These are phyloP conservation scores for Cryptosporidium viatorum DNA, from an alignment of 169 alveolate species.

Conservation along the genomic window DNA sequence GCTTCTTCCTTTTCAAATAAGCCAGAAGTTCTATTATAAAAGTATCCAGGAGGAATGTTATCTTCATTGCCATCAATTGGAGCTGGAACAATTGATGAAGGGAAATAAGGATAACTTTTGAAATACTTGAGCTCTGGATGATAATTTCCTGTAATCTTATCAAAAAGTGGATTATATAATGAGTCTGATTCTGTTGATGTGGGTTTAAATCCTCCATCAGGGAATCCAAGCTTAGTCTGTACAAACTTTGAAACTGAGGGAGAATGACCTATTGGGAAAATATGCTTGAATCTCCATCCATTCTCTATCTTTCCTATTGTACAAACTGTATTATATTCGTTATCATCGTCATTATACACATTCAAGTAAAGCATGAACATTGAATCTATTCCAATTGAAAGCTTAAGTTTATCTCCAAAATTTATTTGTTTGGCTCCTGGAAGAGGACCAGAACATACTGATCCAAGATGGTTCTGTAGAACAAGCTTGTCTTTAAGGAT, in stretches of 20 bases:
- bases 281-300: constrained; percentile 17
- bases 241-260: background rate
- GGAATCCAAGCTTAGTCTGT: background rate
- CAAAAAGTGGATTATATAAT: background rate
- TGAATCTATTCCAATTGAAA: constrained; percentile 16
- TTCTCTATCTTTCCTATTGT: background rate
- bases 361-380: background rate
- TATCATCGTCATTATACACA: background rate
- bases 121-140: constrained; percentile 18
- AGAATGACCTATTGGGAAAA: constrained; percentile 5
- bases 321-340: constrained; percentile 7
- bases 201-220: constrained; percentile 23
- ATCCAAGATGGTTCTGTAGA: background rate
- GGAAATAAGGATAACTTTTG: constrained; percentile 7
- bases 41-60: constrained; percentile 33
- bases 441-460: constrained; percentile 22
- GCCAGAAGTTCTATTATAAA: constrained; percentile 3
- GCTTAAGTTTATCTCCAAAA: background rate
- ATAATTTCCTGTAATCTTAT: background rate
- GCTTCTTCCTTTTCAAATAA: background rate
- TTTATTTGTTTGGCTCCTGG: background rate
- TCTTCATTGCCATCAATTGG: constrained; percentile 1
- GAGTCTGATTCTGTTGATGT: background rate
- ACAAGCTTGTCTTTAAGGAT: background rate
- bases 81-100: constrained; percentile 14